These are phyloP conservation scores for Eutrema salsugineum DNA, from an alignment of 441 rosid genomes.

Conservation along the genomic window DNA sequence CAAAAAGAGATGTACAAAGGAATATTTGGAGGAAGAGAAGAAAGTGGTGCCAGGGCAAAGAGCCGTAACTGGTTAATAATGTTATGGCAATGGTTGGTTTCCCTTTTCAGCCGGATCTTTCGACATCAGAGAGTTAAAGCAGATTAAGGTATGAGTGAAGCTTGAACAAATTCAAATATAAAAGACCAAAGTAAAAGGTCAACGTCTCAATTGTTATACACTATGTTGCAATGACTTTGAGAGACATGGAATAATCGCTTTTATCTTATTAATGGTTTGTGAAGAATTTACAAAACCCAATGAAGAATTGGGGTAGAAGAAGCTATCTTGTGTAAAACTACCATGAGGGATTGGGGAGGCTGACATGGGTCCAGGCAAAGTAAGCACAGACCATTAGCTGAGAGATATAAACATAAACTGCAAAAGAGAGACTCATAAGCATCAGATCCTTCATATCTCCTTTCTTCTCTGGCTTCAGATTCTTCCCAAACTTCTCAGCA, in stretches of 20 bases:
- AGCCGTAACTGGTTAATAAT: constrained; percentile 41
- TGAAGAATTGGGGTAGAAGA: not conserved
- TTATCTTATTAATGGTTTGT: constrained; percentile 5
- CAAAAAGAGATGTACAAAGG: constrained; percentile 91
- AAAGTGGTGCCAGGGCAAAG: constrained; percentile 41
- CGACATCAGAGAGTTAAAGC: constrained; percentile 45
- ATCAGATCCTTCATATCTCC: constrained; percentile 79
- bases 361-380: constrained; percentile 52
- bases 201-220: not conserved
- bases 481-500: constrained; percentile 8
- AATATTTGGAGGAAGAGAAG: constrained; percentile 67
- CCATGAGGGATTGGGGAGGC: constrained; percentile 59
- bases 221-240: constrained; percentile 5
- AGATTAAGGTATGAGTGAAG: constrained; percentile 22
- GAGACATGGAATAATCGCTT: not conserved
- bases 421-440: constrained; percentile 79
- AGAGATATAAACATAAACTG: constrained; percentile 78
- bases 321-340: constrained; percentile 22
- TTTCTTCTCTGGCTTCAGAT: constrained; percentile 54
- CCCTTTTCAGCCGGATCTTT: constrained; percentile 42
- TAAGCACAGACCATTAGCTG: constrained; percentile 77
- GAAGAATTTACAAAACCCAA: constrained; percentile 15
- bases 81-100: constrained; percentile 67
- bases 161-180: not conserved
- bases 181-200: not conserved